phyloP scores from a whole-genome alignment of 2,329 filamentous ascomycete genomes.

The Plenodomus biglobosus region DNA sequence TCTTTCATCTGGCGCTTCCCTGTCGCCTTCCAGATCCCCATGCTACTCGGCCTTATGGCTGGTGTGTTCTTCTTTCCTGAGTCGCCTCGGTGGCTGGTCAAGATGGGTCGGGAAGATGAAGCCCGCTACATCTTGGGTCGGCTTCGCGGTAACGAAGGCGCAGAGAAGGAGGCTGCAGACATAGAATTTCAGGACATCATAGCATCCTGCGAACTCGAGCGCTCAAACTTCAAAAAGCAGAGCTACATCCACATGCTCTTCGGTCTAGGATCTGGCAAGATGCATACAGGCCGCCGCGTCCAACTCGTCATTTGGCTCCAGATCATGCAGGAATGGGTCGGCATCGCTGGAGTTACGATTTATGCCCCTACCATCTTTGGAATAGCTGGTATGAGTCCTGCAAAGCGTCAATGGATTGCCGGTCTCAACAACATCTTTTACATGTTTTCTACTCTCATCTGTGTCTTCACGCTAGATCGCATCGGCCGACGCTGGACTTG shows the following conservation, averaged over 20 bases:
- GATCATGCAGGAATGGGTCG: constrained; percentile 70
- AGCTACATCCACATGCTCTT: constrained; percentile 69
- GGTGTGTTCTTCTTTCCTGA: constrained; percentile 70
- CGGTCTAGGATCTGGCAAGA: constrained; percentile 63
- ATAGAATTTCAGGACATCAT: constrained; percentile 66
- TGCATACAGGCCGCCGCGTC: constrained; percentile 68
- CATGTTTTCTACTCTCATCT: constrained; percentile 67
- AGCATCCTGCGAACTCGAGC: constrained; percentile 63
- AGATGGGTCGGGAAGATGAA: constrained; percentile 66
- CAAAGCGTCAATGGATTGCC: constrained; percentile 47
- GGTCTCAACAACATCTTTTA: constrained; percentile 56
- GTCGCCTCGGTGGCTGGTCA: constrained; percentile 67
- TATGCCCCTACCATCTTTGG: constrained; percentile 60
- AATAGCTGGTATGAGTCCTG: constrained; percentile 64
- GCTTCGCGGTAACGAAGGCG: constrained; percentile 61
- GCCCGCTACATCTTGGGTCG: constrained; percentile 65
- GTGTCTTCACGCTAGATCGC: constrained; percentile 68
- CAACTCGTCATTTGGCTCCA: constrained; percentile 72
- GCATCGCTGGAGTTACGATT: constrained; percentile 69
- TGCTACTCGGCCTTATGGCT: constrained; percentile 59
- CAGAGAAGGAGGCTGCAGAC: constrained; percentile 49
- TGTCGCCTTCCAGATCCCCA: constrained; percentile 69
- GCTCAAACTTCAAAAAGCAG: constrained; percentile 50
- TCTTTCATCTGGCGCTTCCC: constrained; percentile 68
- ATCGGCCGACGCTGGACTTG: constrained; percentile 70